Evolutionary conservation across 139 green algal genomes (phyloP), one percentile per base, ranked within the genome.

Genomic region (Chlorella ohadii): DNA sequence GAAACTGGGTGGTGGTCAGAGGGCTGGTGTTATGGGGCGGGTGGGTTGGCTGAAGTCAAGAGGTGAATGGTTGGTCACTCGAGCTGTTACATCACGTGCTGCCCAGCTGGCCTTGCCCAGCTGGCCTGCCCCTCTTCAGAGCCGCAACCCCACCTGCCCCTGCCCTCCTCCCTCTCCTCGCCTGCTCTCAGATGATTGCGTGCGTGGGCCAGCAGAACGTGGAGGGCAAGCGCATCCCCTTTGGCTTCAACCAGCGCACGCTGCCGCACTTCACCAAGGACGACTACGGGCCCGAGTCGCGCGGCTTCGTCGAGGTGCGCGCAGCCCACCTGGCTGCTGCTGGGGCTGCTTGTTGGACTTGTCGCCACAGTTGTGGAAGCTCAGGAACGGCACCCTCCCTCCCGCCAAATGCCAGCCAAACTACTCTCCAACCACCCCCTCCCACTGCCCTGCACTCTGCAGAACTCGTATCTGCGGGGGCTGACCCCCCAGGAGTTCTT

Each of bases 171-270:
- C 51, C 19, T 23, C 51, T 13, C 51, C 51, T 4, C 51, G 2
- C 51, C 44, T 51, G 44, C 44, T n/a, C 6, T 16, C 93, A 99
- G 96, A 99, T 99, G 97, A 98, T 98, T 92, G 97, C 97, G 0
- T 99, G 97, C 81, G 97, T 99, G 88, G 97, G 97, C 27, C 97
- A 99, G 94, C 97, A 99, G 93, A 99, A 99, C 88, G 97, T 99
- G 55, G 97, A 99, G 90, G 97, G 97, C 83, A 98, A 98, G 89
- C 97, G 97, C 76, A 99, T 99, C 74, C 97, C 96, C 59, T 99
- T 97, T 85, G 97, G 96, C 75, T 99, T 99, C 88, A 84, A 92
- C 59, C 87, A 94, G 65, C 92, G 96, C 55, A 98, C 96, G 11
- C 92, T 99, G 85, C 96, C 96, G 38, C 96, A 99, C 91, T 99